Evolutionary conservation across 148 eudicot species (phyloP).

Genomic region (Hydrangea macrophylla): DNA sequence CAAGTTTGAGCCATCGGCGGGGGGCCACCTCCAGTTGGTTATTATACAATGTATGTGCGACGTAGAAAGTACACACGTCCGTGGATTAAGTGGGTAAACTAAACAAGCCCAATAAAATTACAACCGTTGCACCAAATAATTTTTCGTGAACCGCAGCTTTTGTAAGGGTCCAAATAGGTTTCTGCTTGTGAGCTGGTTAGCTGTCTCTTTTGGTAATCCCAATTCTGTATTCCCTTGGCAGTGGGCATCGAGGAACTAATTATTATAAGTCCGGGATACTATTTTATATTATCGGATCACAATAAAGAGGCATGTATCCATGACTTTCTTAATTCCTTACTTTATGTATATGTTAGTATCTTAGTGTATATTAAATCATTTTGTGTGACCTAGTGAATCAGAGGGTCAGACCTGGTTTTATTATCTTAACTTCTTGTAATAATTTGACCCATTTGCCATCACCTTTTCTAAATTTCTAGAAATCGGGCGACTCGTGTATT

Average conservation of each 20-base stretch:
- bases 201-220: background rate
- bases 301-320: background rate
- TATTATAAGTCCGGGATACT: background rate
- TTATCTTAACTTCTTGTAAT: constrained; percentile 1
- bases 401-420: background rate
- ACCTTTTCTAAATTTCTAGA: background rate
- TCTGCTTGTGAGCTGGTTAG: constrained; percentile 3
- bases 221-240: background rate
- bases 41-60: too few relatives aligned
- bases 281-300: background rate
- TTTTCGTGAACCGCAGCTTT: too few relatives aligned
- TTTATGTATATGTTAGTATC: too few relatives aligned
- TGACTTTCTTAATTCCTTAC: background rate
- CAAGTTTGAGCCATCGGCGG: too few relatives aligned
- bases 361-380: background rate
- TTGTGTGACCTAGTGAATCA: background rate
- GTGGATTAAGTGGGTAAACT: too few relatives aligned
- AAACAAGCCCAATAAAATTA: too few relatives aligned
- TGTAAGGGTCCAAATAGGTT: too few relatives aligned
- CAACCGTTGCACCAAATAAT: too few relatives aligned
- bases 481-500: too few relatives aligned
- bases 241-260: background rate
- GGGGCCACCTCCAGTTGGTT: too few relatives aligned
- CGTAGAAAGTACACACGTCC: too few relatives aligned
- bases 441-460: background rate